These are phyloP conservation scores for Vicia faba DNA, from an alignment of 306 rosid genomes.

Conservation along the genomic window DNA sequence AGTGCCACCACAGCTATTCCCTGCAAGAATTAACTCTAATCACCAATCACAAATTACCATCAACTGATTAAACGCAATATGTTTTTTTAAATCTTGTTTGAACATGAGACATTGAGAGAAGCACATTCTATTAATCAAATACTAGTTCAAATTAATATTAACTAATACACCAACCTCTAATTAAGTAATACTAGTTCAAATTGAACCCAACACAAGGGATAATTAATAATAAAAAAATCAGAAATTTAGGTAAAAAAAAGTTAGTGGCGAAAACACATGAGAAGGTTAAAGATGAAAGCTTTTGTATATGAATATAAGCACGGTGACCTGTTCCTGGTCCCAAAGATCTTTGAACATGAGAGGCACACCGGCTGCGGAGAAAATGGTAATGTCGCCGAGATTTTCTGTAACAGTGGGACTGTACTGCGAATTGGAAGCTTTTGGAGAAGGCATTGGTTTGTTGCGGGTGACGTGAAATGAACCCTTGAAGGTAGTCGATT, in stretches of 20 bases:
- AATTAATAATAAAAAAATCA: background rate
- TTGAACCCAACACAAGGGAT: too few species aligned
- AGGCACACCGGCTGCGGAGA: conserved; percentile 69
- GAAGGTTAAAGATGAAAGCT: conserved; percentile 3
- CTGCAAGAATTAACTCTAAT: conserved; percentile 42
- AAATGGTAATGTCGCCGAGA: conserved; percentile 54
- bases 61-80: too few species aligned
- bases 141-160: too few species aligned
- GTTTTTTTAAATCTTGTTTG: too few species aligned
- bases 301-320: too few species aligned
- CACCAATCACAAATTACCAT: conserved; percentile 9
- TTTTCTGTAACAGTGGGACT: conserved; percentile 44
- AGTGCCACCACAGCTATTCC: conserved; percentile 89
- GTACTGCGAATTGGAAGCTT: conserved; percentile 49
- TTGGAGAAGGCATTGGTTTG: conserved; percentile 36
- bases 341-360: conserved; percentile 67
- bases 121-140: too few species aligned
- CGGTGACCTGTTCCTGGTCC: conserved; percentile 78
- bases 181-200: background rate
- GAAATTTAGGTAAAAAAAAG: background rate
- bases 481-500: conserved; percentile 10
- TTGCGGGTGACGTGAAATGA: conserved; percentile 17
- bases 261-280: background rate
- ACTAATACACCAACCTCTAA: too few species aligned
- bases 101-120: too few species aligned